Conservation (phyloP, 768 basidiomycete genomes). For the Candolleomyces eurysporus region DNA sequence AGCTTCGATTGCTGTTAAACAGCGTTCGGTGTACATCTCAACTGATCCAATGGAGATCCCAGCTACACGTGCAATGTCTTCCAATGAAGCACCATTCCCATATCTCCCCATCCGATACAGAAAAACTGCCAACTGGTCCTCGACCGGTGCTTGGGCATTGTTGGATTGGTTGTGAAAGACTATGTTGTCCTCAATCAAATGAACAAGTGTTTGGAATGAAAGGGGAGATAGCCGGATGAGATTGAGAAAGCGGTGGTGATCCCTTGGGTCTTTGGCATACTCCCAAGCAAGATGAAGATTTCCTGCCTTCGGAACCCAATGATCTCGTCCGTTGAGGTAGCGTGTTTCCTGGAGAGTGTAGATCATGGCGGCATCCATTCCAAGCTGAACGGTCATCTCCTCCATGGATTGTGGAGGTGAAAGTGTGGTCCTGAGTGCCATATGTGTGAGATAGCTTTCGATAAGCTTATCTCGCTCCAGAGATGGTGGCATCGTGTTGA, state of each 20-base stretch:
- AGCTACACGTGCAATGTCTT: conserved; percentile 24
- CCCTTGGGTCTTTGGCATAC: conserved; percentile 21
- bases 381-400: background rate
- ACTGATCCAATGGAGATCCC: conserved; percentile 17
- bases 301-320: conserved; percentile 18
- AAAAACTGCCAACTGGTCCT: conserved; percentile 26
- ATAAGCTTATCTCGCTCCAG: too few species aligned
- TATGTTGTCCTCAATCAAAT: conserved; percentile 25
- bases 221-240: conserved; percentile 25
- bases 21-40: conserved; percentile 25
- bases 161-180: conserved; percentile 27
- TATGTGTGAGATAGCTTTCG: too few species aligned
- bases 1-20: conserved; percentile 27
- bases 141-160: conserved; percentile 24
- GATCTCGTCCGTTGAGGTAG: conserved; percentile 14
- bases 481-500: too few species aligned
- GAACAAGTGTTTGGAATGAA: conserved; percentile 24
- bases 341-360: background rate
- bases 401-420: too few species aligned
- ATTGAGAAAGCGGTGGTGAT: conserved; percentile 19
- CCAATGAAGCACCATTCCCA: conserved; percentile 28
- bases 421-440: too few species aligned
- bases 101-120: conserved; percentile 26
- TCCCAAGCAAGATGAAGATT: conserved; percentile 21
- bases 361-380: background rate